phyloP scores from a whole-genome alignment of 441 rosid genomes.

The Viola pubescens region DNA sequence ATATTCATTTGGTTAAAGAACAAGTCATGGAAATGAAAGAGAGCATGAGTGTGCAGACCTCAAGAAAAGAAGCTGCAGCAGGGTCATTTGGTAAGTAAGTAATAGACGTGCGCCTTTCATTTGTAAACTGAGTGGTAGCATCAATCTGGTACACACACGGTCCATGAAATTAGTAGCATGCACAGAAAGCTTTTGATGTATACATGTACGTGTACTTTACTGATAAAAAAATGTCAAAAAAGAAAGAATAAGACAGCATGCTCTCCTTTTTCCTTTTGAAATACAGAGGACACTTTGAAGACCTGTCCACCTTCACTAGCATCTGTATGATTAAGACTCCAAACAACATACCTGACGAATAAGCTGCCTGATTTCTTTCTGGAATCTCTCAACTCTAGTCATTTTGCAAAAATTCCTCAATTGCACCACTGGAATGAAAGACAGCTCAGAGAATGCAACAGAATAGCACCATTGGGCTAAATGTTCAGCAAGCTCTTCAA shows the following conservation, averaged over 20 bases:
- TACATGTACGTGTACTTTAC: too few relatives aligned
- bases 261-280: too few relatives aligned
- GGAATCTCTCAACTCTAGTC: constrained; percentile 80
- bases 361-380: constrained; percentile 81
- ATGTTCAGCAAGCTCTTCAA: constrained; percentile 88
- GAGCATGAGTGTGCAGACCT: constrained; percentile 35
- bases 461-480: constrained; percentile 88
- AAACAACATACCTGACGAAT: constrained; percentile 53
- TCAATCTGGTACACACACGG: constrained; percentile 42
- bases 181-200: too few relatives aligned
- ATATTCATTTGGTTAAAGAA: too few relatives aligned
- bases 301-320: neutral
- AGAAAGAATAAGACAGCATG: too few relatives aligned
- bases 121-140: constrained; percentile 52
- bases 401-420: constrained; percentile 67
- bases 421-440: constrained; percentile 68
- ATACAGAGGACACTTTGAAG: neutral
- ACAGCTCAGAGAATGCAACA: constrained; percentile 72
- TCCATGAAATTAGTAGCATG: constrained; percentile 11
- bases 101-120: constrained; percentile 46
- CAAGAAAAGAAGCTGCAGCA: constrained; percentile 56
- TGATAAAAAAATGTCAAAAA: too few relatives aligned
- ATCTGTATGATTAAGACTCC: neutral
- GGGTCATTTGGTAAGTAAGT: constrained; percentile 66
- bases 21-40: too few relatives aligned